A percentile compares a stretch with the other conserved stretches of the same genome.
Evolutionary conservation across 1,139 yeast genomes (phyloP).

Genomic region (Diutina siamensis): DNA sequence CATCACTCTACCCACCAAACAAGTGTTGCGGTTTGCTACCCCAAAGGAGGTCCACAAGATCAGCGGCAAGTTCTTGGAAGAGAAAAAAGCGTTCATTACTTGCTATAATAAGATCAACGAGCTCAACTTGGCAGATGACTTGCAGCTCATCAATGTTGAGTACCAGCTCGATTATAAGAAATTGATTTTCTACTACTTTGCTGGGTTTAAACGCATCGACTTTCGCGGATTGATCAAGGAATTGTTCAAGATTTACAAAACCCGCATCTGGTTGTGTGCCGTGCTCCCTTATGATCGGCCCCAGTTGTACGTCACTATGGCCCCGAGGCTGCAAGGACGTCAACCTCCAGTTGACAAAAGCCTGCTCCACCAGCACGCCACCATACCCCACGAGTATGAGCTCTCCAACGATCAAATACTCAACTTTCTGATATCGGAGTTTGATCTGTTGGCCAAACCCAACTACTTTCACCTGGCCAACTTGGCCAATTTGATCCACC

Average conservation of each 20-base stretch:
- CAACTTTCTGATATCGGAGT: constrained; percentile 29
- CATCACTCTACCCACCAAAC: constrained; percentile 37
- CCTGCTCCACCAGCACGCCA: background rate
- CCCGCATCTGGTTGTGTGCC: constrained; percentile 96
- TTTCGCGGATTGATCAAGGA: constrained; percentile 89
- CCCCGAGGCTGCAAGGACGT: background rate
- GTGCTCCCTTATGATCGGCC: constrained; percentile 22
- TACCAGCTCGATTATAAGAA: constrained; percentile 94
- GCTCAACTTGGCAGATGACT: constrained; percentile 24
- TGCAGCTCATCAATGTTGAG: constrained; percentile 51
- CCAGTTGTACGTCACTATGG: constrained; percentile 8
- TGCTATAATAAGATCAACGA: constrained; percentile 36
- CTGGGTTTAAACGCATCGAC: constrained; percentile 74
- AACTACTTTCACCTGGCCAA: constrained; percentile 35
- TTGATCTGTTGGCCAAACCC: constrained; percentile 23
- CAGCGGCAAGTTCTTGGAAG: constrained; percentile 34
- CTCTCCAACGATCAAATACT: constrained; percentile 30
- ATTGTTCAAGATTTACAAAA: constrained; percentile 83
- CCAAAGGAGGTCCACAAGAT: constrained; percentile 35
- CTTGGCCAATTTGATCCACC: constrained; percentile 24
- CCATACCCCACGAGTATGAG: constrained; percentile 30
- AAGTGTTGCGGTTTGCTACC: constrained; percentile 37
- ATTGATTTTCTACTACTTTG: constrained; percentile 77
- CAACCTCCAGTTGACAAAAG: background rate
- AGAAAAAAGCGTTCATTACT: constrained; percentile 34